A percentile compares a stretch with the other conserved stretches of the same genome.
Evolutionary conservation across 371 early-diverging fungal genomes (phyloP).

Genomic region (Apophysomyces trapeziformis): DNA sequence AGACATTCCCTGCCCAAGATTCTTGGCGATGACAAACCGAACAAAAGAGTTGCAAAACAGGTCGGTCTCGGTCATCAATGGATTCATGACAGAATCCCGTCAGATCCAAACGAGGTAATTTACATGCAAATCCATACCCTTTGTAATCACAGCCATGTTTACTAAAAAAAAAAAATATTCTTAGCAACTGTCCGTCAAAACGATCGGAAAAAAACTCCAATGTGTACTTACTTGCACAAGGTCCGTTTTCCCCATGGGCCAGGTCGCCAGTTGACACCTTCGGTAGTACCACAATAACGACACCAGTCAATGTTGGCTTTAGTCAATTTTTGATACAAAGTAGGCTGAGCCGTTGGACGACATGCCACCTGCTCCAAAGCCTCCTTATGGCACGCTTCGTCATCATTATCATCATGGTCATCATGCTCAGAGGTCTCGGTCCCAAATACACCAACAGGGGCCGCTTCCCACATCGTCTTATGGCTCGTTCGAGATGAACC

Average conservation of each 20-base stretch:
- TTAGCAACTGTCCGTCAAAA: neutral
- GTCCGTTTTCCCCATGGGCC: slow-evolving; percentile 96
- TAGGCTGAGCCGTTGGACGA: slow-evolving; percentile 37
- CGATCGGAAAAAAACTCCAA: too few relatives aligned
- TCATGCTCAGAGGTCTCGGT: neutral
- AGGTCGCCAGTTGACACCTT: slow-evolving; percentile 92
- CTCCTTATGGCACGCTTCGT: neutral
- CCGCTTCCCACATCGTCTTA: neutral
- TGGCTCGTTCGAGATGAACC: too few relatives aligned
- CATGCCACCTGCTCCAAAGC: slow-evolving; percentile 14
- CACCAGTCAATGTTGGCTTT: slow-evolving; percentile 84
- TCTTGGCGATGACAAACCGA: slow-evolving; percentile 77
- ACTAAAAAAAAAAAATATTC: slow-evolving; percentile 31
- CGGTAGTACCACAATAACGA: slow-evolving; percentile 92
- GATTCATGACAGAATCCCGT: slow-evolving; percentile 76
- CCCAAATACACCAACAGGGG: neutral
- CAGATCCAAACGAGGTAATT: slow-evolving; percentile 84
- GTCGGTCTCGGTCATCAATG: slow-evolving; percentile 77
- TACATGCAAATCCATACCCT: slow-evolving; percentile 92
- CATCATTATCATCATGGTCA: neutral
- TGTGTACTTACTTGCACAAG: slow-evolving; percentile 78
- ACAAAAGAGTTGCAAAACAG: slow-evolving; percentile 89
- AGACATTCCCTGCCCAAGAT: slow-evolving; percentile 65
- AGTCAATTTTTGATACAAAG: slow-evolving; percentile 71
- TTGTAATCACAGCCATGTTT: slow-evolving; percentile 96